A percentile compares a stretch with the other conserved stretches of the same genome.
Evolutionary conservation across 2,329 filamentous ascomycete genomes (phyloP).

Genomic region (Aureobasidium sp.): DNA sequence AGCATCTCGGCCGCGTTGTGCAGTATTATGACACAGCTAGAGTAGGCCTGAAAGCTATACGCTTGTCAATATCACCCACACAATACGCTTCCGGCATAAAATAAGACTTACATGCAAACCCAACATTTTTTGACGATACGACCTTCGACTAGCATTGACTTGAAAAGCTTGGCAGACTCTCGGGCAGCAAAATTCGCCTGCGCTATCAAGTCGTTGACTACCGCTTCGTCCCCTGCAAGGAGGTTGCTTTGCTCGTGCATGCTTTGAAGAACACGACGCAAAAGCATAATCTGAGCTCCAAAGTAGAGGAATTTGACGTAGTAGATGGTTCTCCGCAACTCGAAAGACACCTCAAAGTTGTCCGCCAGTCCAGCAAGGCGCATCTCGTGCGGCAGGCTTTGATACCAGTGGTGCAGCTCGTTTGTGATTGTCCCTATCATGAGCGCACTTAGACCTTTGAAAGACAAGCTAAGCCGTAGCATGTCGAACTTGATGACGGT

Average conservation of each 20-base stretch:
- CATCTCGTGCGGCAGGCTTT: neutral
- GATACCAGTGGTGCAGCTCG: neutral
- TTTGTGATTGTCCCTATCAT: constrained; percentile 1
- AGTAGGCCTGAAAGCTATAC: constrained; percentile 11
- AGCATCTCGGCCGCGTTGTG: neutral
- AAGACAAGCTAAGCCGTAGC: constrained; percentile 1
- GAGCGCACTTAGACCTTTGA: neutral
- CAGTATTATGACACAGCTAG: constrained; percentile 3
- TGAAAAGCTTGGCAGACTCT: constrained; percentile 6
- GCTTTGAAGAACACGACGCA: constrained; percentile 5
- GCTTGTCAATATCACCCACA: neutral
- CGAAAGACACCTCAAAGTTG: neutral
- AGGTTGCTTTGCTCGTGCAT: neutral
- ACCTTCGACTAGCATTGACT: neutral
- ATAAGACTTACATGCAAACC: constrained; percentile 12
- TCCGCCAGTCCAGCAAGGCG: neutral
- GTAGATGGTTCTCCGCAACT: constrained; percentile 10
- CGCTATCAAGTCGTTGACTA: neutral
- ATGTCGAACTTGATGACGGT: constrained; percentile 8
- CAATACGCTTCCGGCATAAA: neutral
- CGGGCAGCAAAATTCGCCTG: neutral
- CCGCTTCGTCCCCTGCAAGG: neutral
- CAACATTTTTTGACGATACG: constrained; percentile 10
- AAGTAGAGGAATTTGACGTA: constrained; percentile 9
- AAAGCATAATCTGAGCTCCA: constrained; percentile 10